A percentile compares a stretch with the other conserved stretches of the same genome.
These are phyloP conservation scores for Ophiostoma novo-ulmi DNA, from an alignment of 2,329 filamentous ascomycete species.

Conservation along the genomic window DNA sequence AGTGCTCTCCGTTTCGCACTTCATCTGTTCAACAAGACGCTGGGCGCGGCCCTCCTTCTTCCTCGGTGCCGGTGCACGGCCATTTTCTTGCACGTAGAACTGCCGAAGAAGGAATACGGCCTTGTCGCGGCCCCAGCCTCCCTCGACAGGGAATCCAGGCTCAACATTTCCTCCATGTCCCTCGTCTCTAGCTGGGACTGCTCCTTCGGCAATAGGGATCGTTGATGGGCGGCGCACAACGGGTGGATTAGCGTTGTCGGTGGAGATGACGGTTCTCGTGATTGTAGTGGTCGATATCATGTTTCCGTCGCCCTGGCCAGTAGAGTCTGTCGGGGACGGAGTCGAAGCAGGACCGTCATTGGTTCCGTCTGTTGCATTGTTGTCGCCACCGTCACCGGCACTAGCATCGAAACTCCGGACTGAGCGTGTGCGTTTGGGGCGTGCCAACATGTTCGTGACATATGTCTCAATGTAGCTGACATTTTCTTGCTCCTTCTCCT, in stretches of 20 bases:
- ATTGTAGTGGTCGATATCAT: constrained; percentile 14
- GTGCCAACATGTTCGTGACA: constrained; percentile 27
- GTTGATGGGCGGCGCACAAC: constrained; percentile 27
- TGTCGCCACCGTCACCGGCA: constrained; percentile 4
- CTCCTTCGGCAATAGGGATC: constrained; percentile 29
- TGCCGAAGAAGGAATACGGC: constrained; percentile 86
- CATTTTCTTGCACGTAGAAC: constrained; percentile 98
- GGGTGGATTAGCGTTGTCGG: constrained; percentile 20
- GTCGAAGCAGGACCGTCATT: constrained; percentile 4
- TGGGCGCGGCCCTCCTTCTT: constrained; percentile 54
- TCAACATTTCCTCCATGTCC: constrained; percentile 67
- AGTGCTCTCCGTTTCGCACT: constrained; percentile 35
- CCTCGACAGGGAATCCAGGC: constrained; percentile 72
- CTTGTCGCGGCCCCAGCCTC: constrained; percentile 84
- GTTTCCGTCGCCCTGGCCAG: constrained; percentile 8
- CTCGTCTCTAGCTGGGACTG: constrained; percentile 30
- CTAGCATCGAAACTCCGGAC: background rate
- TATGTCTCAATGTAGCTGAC: constrained; percentile 28
- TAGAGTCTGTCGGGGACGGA: constrained; percentile 18
- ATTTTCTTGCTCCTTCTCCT: constrained; percentile 31
- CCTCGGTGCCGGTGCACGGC: constrained; percentile 59
- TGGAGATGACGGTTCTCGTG: constrained; percentile 19
- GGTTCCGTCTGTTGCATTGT: background rate
- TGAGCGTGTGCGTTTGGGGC: constrained; percentile 23
- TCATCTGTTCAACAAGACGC: constrained; percentile 49